Evolutionary conservation across 805 yeast genomes (phyloP).

Genomic region (Priceomyces medius): DNA sequence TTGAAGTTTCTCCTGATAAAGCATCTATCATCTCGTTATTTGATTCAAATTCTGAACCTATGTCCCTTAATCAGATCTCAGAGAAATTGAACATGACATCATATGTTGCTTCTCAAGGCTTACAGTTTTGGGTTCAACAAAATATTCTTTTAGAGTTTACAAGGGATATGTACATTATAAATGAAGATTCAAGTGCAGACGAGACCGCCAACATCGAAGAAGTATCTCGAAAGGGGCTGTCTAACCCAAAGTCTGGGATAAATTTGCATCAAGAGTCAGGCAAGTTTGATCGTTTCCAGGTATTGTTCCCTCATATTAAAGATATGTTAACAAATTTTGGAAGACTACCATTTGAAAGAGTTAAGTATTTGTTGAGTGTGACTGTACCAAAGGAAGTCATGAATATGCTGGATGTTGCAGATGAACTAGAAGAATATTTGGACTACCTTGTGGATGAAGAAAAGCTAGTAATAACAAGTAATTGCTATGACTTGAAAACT

Average conservation of each 20-base stretch:
- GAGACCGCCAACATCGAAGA: constrained; percentile 22
- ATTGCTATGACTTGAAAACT: constrained; percentile 30
- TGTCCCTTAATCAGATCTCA: constrained; percentile 33
- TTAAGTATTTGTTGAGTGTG: constrained; percentile 53
- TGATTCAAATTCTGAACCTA: constrained; percentile 28
- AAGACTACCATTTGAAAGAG: constrained; percentile 44
- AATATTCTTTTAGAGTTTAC: constrained; percentile 49
- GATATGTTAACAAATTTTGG: constrained; percentile 62
- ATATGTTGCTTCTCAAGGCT: constrained; percentile 33
- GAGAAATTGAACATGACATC: constrained; percentile 42
- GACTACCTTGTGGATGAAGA: constrained; percentile 45
- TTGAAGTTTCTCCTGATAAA: constrained; percentile 64
- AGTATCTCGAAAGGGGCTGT: constrained; percentile 10
- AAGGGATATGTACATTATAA: constrained; percentile 33
- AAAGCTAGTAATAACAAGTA: constrained; percentile 32
- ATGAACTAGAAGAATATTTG: constrained; percentile 43
- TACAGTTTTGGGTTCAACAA: constrained; percentile 63
- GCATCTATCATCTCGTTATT: constrained; percentile 63
- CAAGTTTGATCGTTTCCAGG: background rate
- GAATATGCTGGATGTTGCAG: constrained; percentile 33
- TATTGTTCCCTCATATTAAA: constrained; percentile 46
- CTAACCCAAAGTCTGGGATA: background rate
- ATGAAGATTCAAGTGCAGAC: constrained; percentile 29
- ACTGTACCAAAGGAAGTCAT: constrained; percentile 53
- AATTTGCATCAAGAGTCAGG: no score